Conservation (phyloP, 1,284 basidiomycete species). For the Bondarzewia mesenterica region DNA sequence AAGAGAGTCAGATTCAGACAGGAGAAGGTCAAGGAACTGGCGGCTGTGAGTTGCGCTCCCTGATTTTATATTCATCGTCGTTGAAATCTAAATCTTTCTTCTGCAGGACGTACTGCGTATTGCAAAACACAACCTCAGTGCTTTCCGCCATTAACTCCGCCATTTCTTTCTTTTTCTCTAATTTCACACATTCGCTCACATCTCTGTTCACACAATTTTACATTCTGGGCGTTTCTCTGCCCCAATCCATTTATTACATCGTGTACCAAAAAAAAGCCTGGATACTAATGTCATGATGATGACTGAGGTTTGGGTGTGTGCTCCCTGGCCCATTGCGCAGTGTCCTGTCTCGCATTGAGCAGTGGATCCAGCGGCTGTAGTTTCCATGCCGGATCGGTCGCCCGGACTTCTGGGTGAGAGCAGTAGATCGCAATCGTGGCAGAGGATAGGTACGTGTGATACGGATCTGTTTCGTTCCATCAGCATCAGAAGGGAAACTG, state of each 20-base stretch:
- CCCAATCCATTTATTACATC: not conserved
- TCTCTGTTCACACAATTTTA: too few relatives aligned
- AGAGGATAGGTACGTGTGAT: constrained; percentile 84
- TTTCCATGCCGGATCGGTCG: constrained; percentile 30
- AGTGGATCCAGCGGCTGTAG: constrained; percentile 56
- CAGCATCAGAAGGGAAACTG: not conserved
- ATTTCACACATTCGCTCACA: too few relatives aligned
- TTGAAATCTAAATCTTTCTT: too few relatives aligned
- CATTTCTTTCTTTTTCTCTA: too few relatives aligned
- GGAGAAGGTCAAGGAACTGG: too few relatives aligned
- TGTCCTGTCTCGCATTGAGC: constrained; percentile 61
- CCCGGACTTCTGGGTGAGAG: not conserved
- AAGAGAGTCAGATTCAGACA: too few relatives aligned
- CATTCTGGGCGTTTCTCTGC: too few relatives aligned
- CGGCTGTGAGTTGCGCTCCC: too few relatives aligned
- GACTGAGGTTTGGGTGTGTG: constrained; percentile 27
- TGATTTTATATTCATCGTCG: too few relatives aligned
- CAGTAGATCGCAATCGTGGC: constrained; percentile 62
- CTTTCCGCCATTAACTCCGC: too few relatives aligned
- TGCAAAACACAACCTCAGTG: too few relatives aligned
- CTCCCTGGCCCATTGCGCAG: constrained; percentile 54
- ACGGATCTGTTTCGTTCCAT: constrained; percentile 60
- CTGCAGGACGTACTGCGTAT: too few relatives aligned
- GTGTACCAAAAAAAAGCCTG: not conserved
- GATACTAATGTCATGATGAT: not conserved